phyloP scores from a whole-genome alignment of 768 basidiomycete genomes.

The Lentinula detonsa region DNA sequence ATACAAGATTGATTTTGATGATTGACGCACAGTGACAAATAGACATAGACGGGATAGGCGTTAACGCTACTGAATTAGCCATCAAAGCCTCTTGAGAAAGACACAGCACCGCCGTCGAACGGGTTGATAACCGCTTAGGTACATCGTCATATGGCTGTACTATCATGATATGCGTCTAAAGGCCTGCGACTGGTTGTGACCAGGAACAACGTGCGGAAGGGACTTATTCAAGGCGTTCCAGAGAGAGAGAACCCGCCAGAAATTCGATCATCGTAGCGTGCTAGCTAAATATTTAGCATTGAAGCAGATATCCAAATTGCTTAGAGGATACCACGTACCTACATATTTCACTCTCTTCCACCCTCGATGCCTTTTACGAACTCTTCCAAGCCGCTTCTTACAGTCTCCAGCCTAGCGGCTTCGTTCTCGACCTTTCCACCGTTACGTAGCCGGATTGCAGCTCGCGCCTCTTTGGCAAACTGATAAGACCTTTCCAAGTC shows the following conservation, averaged over 20 bases:
- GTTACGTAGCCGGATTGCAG: constrained; percentile 48
- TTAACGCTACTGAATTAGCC: background rate
- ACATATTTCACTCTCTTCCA: background rate
- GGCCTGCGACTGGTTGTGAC: background rate
- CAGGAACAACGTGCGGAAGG: background rate
- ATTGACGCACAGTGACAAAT: too few relatives aligned
- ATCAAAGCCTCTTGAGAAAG: background rate
- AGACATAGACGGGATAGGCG: too few relatives aligned
- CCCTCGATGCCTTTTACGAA: constrained; percentile 30
- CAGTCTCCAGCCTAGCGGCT: constrained; percentile 47
- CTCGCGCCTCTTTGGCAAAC: constrained; percentile 52
- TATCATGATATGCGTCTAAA: background rate
- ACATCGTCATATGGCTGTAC: background rate
- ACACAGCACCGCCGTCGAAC: background rate
- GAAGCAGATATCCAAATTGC: too few relatives aligned
- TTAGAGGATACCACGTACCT: background rate
- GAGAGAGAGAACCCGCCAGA: too few relatives aligned
- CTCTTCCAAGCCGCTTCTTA: constrained; percentile 52
- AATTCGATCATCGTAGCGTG: too few relatives aligned
- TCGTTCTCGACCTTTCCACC: constrained; percentile 46
- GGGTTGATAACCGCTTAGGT: background rate
- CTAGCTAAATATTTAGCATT: too few relatives aligned
- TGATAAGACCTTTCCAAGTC: constrained; percentile 46
- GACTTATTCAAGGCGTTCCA: too few relatives aligned
- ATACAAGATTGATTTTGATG: background rate